These are phyloP conservation scores for Coffea canephora DNA, from an alignment of 257 asterid genomes.

Conservation along the genomic window DNA sequence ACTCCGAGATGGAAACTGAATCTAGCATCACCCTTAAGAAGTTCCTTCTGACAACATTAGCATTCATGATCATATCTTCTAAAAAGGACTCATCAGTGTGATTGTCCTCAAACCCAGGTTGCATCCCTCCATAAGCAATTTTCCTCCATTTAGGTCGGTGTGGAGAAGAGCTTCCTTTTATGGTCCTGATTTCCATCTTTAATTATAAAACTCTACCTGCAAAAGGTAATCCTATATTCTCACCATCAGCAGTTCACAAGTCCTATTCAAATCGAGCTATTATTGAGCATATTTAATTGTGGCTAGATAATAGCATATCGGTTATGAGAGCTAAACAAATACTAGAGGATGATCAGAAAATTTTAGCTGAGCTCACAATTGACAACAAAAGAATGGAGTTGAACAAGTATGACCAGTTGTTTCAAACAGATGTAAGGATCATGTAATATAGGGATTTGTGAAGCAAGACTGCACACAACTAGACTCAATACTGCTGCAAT, in stretches of 20 bases:
- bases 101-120: constrained; percentile 87
- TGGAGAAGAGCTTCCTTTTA: constrained; percentile 38
- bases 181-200: constrained; percentile 44
- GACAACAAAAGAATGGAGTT: neutral
- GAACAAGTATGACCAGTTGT: neutral
- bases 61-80: constrained; percentile 94
- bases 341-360: neutral
- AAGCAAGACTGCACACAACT: neutral
- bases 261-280: neutral
- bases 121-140: constrained; percentile 94
- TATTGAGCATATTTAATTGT: neutral
- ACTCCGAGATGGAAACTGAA: constrained; percentile 81
- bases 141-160: constrained; percentile 62
- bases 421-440: neutral
- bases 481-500: neutral
- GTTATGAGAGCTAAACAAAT: neutral
- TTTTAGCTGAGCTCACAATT: neutral
- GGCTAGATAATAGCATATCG: neutral
- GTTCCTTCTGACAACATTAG: constrained; percentile 86
- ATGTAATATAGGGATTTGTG: neutral
- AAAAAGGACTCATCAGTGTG: constrained; percentile 87
- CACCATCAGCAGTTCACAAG: neutral
- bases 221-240: neutral
- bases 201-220: constrained; percentile 8
- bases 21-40: constrained; percentile 80